A percentile compares a stretch with the other conserved stretches of the same genome.
Conservation (phyloP, 768 basidiomycete genomes). For the Piloderma croceum region DNA sequence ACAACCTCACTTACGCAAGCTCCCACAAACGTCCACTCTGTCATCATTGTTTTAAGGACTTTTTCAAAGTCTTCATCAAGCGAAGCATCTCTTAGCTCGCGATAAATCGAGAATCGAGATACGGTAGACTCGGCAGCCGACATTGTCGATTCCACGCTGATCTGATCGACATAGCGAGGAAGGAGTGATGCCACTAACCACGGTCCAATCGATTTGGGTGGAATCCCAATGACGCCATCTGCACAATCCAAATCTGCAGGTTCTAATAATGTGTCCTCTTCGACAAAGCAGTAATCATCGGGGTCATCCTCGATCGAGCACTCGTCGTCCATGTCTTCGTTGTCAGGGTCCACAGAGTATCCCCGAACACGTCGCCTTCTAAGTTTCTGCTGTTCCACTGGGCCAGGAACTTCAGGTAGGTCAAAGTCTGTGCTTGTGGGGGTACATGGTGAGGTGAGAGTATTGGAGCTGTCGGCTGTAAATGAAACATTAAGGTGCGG, state of each 20-base stretch:
- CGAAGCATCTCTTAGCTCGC: conserved; percentile 44
- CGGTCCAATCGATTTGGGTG: background rate
- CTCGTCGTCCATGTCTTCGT: conserved; percentile 25
- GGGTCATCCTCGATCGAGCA: conserved; percentile 18
- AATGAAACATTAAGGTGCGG: background rate
- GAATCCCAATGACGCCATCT: background rate
- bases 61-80: conserved; percentile 46
- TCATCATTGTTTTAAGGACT: conserved; percentile 41
- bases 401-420: background rate
- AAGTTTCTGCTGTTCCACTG: background rate
- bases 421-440: background rate
- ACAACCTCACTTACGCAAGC: conserved; percentile 43
- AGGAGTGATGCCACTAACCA: conserved; percentile 15
- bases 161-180: conserved; percentile 40
- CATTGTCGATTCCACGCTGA: conserved; percentile 23
- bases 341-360: conserved; percentile 40
- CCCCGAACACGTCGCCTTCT: conserved; percentile 31
- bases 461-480: too few species aligned
- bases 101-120: conserved; percentile 51
- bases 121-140: conserved; percentile 34
- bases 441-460: background rate
- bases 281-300: conserved; percentile 21
- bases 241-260: background rate
- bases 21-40: conserved; percentile 65
- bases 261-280: conserved; percentile 4